Evolutionary conservation across 2,329 filamentous ascomycete species (phyloP), one percentile per base, ranked within the genome.

Genomic region (Pyricularia pennisetigena): DNA sequence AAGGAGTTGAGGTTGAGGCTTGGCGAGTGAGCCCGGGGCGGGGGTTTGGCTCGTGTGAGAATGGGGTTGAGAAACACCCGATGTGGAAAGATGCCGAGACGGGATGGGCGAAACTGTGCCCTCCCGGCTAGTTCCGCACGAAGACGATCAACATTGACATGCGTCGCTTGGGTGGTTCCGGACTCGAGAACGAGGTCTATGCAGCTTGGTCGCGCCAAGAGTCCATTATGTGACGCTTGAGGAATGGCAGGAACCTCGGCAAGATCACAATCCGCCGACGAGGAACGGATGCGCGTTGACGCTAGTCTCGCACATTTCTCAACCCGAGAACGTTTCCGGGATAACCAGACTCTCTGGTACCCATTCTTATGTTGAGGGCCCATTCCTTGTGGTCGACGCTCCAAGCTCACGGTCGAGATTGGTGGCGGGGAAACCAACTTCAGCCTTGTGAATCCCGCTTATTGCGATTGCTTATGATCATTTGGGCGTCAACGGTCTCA

Each of bases 1-100:
- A 79, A 85, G 70, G 86, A 88, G 77, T 72, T 88, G 73, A 77
- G 83, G 72, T 81, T 83, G 76, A 77, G 82, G 70, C 71, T 87
- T 63, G 82, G 83, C 23, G 72, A 73, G 68, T 77, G 74, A 75
- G 30, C 5, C 9, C 5, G 4, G 5, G 30, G 20, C 12, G 41
- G 16, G 20, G 2, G 8, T 49, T n/a, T n/a, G 12, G 2, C 29
- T 20, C 41, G 41, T 32, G 30, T 6, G 41, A n/a, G 20, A 49
- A 49, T 32, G 30, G 9, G 30, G 9, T n/a, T n/a, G n/a, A 32
- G 30, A 32, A 32, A 9, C 30, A 32, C 30, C n/a, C n/a, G n/a
- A 32, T 32, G 5, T 32, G 41, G 16, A 49, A 49, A 49, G 41
- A 49, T n/a, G 20, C 41, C 7, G 41, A 41, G 35, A 41, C 2